Evolutionary conservation across 257 asterid species (phyloP).

Genomic region (Gentiana macrophylla): DNA sequence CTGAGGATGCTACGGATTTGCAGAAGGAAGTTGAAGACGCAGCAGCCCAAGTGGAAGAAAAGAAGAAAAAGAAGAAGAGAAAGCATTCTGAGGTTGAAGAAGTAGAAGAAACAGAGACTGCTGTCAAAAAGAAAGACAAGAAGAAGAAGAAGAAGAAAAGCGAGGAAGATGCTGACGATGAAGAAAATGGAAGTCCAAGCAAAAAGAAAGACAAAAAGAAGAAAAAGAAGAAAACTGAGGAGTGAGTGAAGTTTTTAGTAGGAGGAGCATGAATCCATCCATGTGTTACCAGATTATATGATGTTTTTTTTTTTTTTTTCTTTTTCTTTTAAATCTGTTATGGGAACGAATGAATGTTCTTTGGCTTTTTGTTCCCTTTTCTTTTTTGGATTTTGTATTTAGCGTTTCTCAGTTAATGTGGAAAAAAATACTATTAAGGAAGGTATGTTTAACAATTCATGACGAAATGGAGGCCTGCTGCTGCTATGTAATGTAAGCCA

Average conservation of each 20-base stretch:
- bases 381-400: no score
- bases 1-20: slow-evolving; percentile 16
- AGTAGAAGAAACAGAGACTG: slow-evolving; percentile 23
- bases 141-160: slow-evolving; percentile 59
- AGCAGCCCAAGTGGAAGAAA: slow-evolving; percentile 16
- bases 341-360: no score
- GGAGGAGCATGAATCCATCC: no score
- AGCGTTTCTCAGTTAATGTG: no score
- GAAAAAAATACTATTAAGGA: no score
- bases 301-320: no score
- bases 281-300: no score
- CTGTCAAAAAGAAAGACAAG: slow-evolving; percentile 29
- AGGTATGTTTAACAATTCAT: no score
- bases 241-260: slow-evolving; percentile 13
- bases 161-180: slow-evolving; percentile 29
- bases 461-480: no score
- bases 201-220: slow-evolving; percentile 28
- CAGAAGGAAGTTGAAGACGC: slow-evolving; percentile 19
- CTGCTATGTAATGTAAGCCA: no score
- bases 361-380: no score
- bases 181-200: slow-evolving; percentile 10
- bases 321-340: no score
- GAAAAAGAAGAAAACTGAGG: slow-evolving; percentile 46
- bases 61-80: slow-evolving; percentile 71
- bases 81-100: slow-evolving; percentile 36